Percentiles rank a stretch among this genome's conserved stretches.
Evolutionary conservation across 352 stramenopile genomes (phyloP).

Genomic region (Globisporangium nodosum): DNA sequence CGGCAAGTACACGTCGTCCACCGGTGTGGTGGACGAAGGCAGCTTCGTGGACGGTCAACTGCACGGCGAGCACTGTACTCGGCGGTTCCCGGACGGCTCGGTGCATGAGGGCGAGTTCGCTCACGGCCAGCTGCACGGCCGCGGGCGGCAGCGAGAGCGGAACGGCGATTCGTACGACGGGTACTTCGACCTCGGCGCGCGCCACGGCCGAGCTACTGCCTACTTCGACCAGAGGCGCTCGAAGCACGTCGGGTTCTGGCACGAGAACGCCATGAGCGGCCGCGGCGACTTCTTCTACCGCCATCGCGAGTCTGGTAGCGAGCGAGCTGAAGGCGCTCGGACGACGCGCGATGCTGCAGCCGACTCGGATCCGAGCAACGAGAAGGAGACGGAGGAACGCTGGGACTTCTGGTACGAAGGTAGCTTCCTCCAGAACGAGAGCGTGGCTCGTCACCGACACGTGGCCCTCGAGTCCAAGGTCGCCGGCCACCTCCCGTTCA

Average conservation of each 20-base stretch:
- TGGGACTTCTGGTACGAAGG: slow-evolving; percentile 78
- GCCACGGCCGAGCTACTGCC: slow-evolving; percentile 33
- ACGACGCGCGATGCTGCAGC: slow-evolving; percentile 1
- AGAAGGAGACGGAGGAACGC: slow-evolving; percentile 9
- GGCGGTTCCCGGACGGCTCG: slow-evolving; percentile 44
- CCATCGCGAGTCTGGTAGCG: not conserved
- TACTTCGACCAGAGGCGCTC: slow-evolving; percentile 29
- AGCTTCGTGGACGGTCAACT: slow-evolving; percentile 51
- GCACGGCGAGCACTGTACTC: slow-evolving; percentile 37
- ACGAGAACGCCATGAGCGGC: slow-evolving; percentile 54
- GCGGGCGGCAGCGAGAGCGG: slow-evolving; percentile 24
- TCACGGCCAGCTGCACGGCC: slow-evolving; percentile 40
- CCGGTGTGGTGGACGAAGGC: slow-evolving; percentile 58
- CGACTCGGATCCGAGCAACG: not conserved
- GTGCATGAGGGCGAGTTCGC: slow-evolving; percentile 41
- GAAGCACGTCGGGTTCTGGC: slow-evolving; percentile 62
- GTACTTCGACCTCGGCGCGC: slow-evolving; percentile 49
- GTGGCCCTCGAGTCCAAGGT: slow-evolving; percentile 33
- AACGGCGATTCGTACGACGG: slow-evolving; percentile 56
- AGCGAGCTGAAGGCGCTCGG: slow-evolving; percentile 1
- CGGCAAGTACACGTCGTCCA: slow-evolving; percentile 55
- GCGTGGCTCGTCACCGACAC: slow-evolving; percentile 46
- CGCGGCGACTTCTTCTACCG: slow-evolving; percentile 53
- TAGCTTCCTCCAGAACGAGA: slow-evolving; percentile 55
- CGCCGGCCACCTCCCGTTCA: slow-evolving; percentile 38